Base-by-base conservation (phyloP, 2,329 filamentous ascomycete genomes). In the Gyromitra esculenta region DNA sequence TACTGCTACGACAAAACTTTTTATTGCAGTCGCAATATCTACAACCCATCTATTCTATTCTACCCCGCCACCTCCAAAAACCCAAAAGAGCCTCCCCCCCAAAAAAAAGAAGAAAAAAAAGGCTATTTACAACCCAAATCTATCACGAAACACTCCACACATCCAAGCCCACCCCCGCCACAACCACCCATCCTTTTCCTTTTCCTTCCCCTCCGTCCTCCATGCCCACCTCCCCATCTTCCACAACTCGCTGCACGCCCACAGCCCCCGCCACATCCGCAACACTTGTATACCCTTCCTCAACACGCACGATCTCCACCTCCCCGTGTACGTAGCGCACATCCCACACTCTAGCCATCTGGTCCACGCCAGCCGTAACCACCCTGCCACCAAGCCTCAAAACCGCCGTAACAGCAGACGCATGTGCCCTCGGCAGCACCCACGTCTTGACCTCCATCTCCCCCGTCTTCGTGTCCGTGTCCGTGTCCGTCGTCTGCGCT, bases 371-470 rank as follows among this genome's bases (percentile, higher is more conserved):
- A 6, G 82, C 82, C 18, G 83, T 85, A 5, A 84, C 63, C 0
- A 84, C 70, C 18, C 79, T 80, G 11, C 81, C 18, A 13, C 59
- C 66, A 25, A 71, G 21, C 18, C 76, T 13, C 8, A 87, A 45
- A 0, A 86, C 71, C 0, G 88, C 89, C 18, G 91, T 94, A 57
- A 94, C 85, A 1, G 91, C 91, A 0, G 91, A 91, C 0, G 90
- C 89, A 81, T 96, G 92, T 0, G 91, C 91, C 1, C 86, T 86
- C 31, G 85, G 85, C 1, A 91, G 83, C 9, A 87, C 25, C 31
- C 31, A 56, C 25, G 56, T 45, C 5, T 80, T 31, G 2, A 31
- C 25, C 3, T 31, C 25, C 25, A 31, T 31, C 25, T 31, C 18
- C 18, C 18, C 25, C 2, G 4, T 31, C 25, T 4, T 4, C 25